Evolutionary conservation across 306 rosid genomes (phyloP).

Genomic region (Trichosanthes cucumerina): DNA sequence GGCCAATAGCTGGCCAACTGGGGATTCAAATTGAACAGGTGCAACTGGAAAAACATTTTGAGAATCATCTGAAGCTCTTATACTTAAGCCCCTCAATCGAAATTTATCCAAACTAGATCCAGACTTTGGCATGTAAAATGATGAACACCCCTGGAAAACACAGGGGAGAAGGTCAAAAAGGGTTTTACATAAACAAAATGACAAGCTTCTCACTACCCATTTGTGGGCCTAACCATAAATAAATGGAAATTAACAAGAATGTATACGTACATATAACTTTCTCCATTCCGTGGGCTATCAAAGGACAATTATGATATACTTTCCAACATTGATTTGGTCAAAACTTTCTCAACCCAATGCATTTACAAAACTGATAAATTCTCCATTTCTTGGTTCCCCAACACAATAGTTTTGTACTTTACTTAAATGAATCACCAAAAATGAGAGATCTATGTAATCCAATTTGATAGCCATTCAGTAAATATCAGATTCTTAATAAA

Average conservation of each 20-base stretch:
- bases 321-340: not conserved
- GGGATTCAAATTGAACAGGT: conserved; percentile 73
- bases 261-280: not conserved
- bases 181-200: not conserved
- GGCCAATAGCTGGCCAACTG: conserved; percentile 80
- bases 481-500: not conserved
- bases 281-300: not conserved
- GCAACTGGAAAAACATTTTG: conserved; percentile 50
- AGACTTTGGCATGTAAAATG: conserved; percentile 43
- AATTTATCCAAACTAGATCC: conserved; percentile 34
- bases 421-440: not conserved
- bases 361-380: not conserved
- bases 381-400: not conserved
- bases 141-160: conserved; percentile 39
- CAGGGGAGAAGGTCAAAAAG: not conserved
- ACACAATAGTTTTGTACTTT: not conserved
- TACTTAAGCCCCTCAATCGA: conserved; percentile 44
- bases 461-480: not conserved
- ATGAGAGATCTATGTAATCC: not conserved
- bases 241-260: not conserved
- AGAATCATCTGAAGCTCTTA: conserved; percentile 60
- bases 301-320: not conserved
- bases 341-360: not conserved
- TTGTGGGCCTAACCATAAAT: not conserved
- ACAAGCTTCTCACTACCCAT: not conserved